These are phyloP conservation scores for Monosporascus ibericus DNA, from an alignment of 2,329 filamentous ascomycete species.

Conservation along the genomic window DNA sequence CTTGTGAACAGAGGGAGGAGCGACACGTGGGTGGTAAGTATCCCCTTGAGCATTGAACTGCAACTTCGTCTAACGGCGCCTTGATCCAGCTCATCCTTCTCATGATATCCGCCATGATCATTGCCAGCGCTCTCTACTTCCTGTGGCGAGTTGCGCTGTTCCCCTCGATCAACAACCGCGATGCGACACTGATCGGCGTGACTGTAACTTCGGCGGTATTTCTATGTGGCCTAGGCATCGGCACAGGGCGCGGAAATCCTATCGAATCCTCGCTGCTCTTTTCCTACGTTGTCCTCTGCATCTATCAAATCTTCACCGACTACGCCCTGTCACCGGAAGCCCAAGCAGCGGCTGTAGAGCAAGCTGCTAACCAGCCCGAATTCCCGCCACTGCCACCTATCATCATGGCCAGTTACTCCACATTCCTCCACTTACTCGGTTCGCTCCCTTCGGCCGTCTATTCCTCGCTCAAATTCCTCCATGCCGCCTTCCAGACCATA, in stretches of 20 bases:
- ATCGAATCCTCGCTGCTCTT: constrained; percentile 94
- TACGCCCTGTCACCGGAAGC: constrained; percentile 76
- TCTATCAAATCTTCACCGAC: constrained; percentile 99
- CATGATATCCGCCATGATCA: constrained; percentile 81
- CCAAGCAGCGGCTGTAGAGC: constrained; percentile 44
- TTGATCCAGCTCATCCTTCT: constrained; percentile 72
- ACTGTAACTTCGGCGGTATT: constrained; percentile 91
- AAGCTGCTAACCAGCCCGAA: constrained; percentile 61
- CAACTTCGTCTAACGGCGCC: constrained; percentile 26
- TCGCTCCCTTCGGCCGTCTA: constrained; percentile 78
- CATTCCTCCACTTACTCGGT: constrained; percentile 75
- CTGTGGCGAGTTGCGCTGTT: constrained; percentile 93
- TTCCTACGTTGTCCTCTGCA: constrained; percentile 95
- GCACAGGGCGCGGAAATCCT: constrained; percentile 87
- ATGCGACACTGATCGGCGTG: constrained; percentile 87
- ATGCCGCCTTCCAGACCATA: constrained; percentile 90
- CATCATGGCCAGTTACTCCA: constrained; percentile 97
- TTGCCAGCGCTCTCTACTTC: constrained; percentile 92
- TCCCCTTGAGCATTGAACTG: background rate
- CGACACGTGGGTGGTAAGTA: constrained; percentile 89
- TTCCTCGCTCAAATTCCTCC: constrained; percentile 77
- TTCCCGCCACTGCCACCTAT: constrained; percentile 95
- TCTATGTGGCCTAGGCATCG: constrained; percentile 88
- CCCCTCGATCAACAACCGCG: constrained; percentile 85
- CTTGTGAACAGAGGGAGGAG: constrained; percentile 88